A percentile compares a stretch with the other conserved stretches of the same genome.
Evolutionary conservation across 1,284 basidiomycete species (phyloP).

Genomic region (Ustilago xerochloae): DNA sequence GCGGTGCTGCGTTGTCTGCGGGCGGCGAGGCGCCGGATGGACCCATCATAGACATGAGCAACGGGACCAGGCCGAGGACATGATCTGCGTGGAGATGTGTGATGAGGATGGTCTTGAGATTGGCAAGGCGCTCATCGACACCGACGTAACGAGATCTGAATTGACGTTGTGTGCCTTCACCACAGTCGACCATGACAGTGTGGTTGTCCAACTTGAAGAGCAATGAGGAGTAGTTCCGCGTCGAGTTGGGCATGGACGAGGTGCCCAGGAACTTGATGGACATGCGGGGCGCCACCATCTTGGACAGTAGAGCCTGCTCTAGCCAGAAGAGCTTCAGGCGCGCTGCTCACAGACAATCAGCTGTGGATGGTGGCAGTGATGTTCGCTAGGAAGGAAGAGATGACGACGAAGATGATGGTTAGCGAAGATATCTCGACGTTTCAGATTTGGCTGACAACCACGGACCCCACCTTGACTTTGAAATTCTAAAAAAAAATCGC

Average conservation of each 20-base stretch:
- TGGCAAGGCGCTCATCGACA: conserved; percentile 55
- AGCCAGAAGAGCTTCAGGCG: background rate
- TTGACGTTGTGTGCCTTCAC: conserved; percentile 66
- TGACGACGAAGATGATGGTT: conserved; percentile 4
- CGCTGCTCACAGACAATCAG: background rate
- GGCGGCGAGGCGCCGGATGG: conserved; percentile 26
- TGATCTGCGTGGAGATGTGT: conserved; percentile 66
- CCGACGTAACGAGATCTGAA: conserved; percentile 51
- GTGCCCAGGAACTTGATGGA: conserved; percentile 64
- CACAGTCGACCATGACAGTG: conserved; percentile 65
- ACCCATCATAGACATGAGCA: conserved; percentile 66
- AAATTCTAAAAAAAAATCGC: background rate
- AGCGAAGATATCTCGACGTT: background rate
- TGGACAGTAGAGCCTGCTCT: background rate
- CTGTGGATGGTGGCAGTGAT: background rate
- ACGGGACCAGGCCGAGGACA: conserved; percentile 61
- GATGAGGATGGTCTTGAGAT: conserved; percentile 62
- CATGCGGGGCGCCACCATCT: conserved; percentile 51
- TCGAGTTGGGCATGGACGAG: conserved; percentile 59
- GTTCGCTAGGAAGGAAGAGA: conserved; percentile 4
- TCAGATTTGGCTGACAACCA: no score
- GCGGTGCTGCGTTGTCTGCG: conserved; percentile 21
- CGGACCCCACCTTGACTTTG: no score
- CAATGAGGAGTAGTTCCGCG: conserved; percentile 64
- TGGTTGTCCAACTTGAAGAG: conserved; percentile 59